A percentile compares a stretch with the other conserved stretches of the same genome.
These are phyloP conservation scores for Diaporthe longicolla DNA, from an alignment of 2,329 filamentous ascomycete genomes.

Conservation along the genomic window DNA sequence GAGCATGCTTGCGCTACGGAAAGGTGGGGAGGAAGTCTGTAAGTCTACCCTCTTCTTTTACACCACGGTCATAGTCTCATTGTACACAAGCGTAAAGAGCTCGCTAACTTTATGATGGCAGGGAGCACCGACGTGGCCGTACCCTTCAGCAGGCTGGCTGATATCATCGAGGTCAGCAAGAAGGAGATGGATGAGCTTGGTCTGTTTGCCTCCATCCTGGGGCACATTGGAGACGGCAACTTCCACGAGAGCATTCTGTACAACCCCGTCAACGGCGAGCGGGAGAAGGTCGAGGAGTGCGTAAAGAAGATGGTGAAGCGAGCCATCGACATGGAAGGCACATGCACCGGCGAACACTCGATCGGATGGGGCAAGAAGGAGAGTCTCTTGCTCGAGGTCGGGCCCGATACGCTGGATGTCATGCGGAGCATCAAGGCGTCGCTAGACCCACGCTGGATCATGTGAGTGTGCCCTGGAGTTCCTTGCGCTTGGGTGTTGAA, in stretches of 20 bases:
- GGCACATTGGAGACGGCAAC: slow-evolving; percentile 94
- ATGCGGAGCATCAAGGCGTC: slow-evolving; percentile 89
- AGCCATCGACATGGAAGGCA: slow-evolving; percentile 95
- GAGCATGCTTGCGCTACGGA: slow-evolving; percentile 81
- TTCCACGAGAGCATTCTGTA: slow-evolving; percentile 97
- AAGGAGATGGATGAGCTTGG: slow-evolving; percentile 89
- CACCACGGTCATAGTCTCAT: slow-evolving; percentile 61
- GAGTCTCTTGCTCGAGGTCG: slow-evolving; percentile 83
- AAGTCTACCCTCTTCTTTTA: slow-evolving; percentile 57
- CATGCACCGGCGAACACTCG: slow-evolving; percentile 90
- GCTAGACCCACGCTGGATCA: slow-evolving; percentile 87
- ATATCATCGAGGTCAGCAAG: slow-evolving; percentile 87
- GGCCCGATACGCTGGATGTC: slow-evolving; percentile 82
- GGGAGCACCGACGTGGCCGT: slow-evolving; percentile 89
- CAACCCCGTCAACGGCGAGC: slow-evolving; percentile 75
- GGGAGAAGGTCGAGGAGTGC: slow-evolving; percentile 81
- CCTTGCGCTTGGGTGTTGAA: background rate
- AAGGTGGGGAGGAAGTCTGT: slow-evolving; percentile 78
- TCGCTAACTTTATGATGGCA: slow-evolving; percentile 48
- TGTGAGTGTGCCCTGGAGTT: slow-evolving; percentile 57
- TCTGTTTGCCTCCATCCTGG: slow-evolving; percentile 88
- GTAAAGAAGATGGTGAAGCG: slow-evolving; percentile 92
- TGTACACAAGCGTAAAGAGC: background rate
- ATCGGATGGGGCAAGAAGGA: slow-evolving; percentile 90
- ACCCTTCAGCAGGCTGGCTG: slow-evolving; percentile 80